These are phyloP conservation scores for Schwanniomyces etchellsii DNA, from an alignment of 1,139 yeast genomes.

Conservation along the genomic window DNA sequence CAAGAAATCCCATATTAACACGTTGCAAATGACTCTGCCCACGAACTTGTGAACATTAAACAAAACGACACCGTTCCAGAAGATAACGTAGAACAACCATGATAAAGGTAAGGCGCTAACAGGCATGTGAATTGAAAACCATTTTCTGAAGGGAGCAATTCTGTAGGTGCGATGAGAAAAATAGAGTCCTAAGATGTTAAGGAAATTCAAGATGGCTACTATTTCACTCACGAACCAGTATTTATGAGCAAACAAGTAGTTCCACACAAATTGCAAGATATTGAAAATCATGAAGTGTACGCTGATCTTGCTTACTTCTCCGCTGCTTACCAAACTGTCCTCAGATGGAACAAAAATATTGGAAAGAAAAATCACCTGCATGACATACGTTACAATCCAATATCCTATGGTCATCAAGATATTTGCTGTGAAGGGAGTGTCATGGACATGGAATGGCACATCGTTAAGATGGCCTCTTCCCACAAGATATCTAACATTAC, in stretches of 20 bases:
- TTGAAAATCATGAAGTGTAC: conserved; percentile 60
- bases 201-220: conserved; percentile 48
- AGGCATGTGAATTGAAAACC: conserved; percentile 60
- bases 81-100: conserved; percentile 66
- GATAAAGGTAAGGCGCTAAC: conserved; percentile 64
- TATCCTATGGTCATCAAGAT: conserved; percentile 45
- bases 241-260: conserved; percentile 50
- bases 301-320: conserved; percentile 10
- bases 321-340: conserved; percentile 7
- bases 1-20: conserved; percentile 74
- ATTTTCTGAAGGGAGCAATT: conserved; percentile 44
- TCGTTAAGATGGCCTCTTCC: conserved; percentile 44
- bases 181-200: conserved; percentile 54
- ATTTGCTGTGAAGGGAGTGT: conserved; percentile 69
- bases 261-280: conserved; percentile 56
- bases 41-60: conserved; percentile 50
- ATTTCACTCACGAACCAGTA: conserved; percentile 53
- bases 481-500: conserved; percentile 48
- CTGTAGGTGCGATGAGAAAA: conserved; percentile 56
- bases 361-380: conserved; percentile 50
- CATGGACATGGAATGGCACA: conserved; percentile 36
- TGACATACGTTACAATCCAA: conserved; percentile 51
- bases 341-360: conserved; percentile 46
- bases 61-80: conserved; percentile 81
- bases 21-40: conserved; percentile 66